Conservation (phyloP, 2,329 filamentous ascomycete species). For the Botrytis sinoallii region DNA sequence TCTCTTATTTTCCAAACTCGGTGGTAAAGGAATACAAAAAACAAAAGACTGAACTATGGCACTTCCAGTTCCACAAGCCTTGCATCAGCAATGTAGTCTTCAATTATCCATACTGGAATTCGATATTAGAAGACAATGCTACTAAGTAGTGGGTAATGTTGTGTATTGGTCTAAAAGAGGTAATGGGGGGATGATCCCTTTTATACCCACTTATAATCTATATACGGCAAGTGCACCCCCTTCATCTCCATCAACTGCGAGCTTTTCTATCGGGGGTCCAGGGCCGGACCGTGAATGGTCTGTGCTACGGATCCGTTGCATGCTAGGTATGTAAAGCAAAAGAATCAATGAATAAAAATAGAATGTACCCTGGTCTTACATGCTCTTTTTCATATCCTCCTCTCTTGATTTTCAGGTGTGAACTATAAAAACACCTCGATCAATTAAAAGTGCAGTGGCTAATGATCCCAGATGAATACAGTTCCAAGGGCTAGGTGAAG, state of each 20-base stretch:
- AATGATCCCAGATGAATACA: too few relatives aligned
- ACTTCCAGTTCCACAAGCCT: not conserved
- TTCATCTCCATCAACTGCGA: too few relatives aligned
- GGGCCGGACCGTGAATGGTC: not conserved
- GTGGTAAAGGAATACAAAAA: not conserved
- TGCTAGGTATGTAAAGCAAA: too few relatives aligned
- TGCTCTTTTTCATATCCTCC: not conserved
- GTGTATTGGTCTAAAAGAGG: too few relatives aligned
- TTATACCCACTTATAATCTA: too few relatives aligned
- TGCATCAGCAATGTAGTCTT: too few relatives aligned
- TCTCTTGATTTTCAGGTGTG: rapidly evolving
- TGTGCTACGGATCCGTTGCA: not conserved
- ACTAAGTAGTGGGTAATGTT: too few relatives aligned
- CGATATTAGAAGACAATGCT: too few relatives aligned
- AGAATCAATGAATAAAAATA: not conserved
- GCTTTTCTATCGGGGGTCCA: not conserved
- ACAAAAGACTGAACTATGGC: too few relatives aligned
- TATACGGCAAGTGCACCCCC: too few relatives aligned
- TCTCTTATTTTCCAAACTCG: not conserved
- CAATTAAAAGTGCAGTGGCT: not conserved
- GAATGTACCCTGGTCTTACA: rapidly evolving
- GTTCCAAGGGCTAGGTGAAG: not conserved
- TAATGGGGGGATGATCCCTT: too few relatives aligned
- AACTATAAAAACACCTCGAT: not conserved
- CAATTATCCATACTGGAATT: too few relatives aligned